Conservation (phyloP, 306 rosid species). For the Prunus salicina region DNA sequence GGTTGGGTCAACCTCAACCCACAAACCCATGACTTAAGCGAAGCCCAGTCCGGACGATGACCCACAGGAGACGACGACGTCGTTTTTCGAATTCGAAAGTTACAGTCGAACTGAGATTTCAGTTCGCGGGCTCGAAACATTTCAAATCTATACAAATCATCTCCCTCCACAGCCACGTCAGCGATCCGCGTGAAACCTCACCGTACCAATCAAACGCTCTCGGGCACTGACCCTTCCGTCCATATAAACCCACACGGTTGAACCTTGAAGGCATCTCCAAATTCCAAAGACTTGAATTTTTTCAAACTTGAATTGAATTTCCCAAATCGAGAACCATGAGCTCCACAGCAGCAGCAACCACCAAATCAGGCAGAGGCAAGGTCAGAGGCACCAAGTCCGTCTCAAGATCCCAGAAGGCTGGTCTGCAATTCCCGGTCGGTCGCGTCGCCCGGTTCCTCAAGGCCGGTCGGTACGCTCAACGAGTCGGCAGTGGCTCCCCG, state of each 20-base stretch:
- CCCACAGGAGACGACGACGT: not conserved
- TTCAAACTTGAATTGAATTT: not conserved
- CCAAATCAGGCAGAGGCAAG: constrained; percentile 57
- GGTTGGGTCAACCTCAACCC: not conserved
- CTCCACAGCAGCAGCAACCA: constrained; percentile 17
- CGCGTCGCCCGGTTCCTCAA: constrained; percentile 73
- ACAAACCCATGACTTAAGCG: not conserved
- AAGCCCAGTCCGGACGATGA: not conserved
- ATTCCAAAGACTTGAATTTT: not conserved
- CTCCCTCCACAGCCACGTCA: constrained; percentile 38
- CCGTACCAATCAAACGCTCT: constrained; percentile 25
- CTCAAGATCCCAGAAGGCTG: constrained; percentile 68
- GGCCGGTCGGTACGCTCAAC: constrained; percentile 63
- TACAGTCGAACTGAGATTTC: not conserved
- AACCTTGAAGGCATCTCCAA: too few relatives aligned
- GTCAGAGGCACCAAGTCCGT: constrained; percentile 48
- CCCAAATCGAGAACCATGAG: constrained; percentile 23
- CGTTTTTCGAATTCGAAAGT: not conserved
- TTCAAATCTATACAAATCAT: not conserved
- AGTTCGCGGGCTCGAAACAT: not conserved
- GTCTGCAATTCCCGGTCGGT: constrained; percentile 86
- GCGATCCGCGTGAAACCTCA: constrained; percentile 36
- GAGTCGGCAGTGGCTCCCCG: constrained; percentile 74
- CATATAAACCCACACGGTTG: constrained; percentile 17
- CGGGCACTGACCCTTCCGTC: not conserved